These are phyloP conservation scores for Xylaria castorea DNA, from an alignment of 495 filamentous ascomycete species.

Conservation along the genomic window DNA sequence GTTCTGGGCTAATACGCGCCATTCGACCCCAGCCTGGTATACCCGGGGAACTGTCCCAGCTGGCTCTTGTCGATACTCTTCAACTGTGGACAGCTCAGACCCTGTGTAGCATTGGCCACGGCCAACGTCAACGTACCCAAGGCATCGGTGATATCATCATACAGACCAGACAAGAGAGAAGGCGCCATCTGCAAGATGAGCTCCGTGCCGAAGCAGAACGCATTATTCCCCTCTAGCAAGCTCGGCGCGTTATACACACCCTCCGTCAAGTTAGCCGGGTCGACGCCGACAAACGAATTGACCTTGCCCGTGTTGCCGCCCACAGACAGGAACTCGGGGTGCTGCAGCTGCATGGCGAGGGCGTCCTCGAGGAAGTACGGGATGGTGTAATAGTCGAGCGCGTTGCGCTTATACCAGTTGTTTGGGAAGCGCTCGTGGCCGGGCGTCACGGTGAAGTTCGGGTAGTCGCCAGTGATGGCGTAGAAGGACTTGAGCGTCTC, in stretches of 20 bases:
- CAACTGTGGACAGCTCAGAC: constrained; percentile 40
- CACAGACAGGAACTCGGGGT: constrained; percentile 42
- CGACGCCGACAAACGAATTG: constrained; percentile 62
- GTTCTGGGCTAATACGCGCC: constrained; percentile 17
- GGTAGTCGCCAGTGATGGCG: constrained; percentile 47
- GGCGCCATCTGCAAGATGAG: constrained; percentile 51
- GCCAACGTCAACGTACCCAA: constrained; percentile 36
- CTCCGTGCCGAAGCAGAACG: constrained; percentile 56
- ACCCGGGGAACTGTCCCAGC: constrained; percentile 39
- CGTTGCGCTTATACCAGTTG: constrained; percentile 64
- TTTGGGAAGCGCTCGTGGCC: constrained; percentile 63
- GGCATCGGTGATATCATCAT: constrained; percentile 38
- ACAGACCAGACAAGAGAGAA: constrained; percentile 48
- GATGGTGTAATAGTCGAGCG: constrained; percentile 40
- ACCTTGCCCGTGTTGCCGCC: constrained; percentile 65
- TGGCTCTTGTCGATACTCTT: constrained; percentile 33
- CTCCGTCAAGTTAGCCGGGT: constrained; percentile 55
- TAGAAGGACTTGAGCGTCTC: constrained; percentile 55
- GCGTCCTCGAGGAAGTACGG: constrained; percentile 41
- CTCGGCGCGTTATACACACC: constrained; percentile 54
- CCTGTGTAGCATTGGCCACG: constrained; percentile 24
- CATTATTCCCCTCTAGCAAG: constrained; percentile 54
- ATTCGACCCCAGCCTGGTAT: constrained; percentile 10
- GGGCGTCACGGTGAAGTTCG: constrained; percentile 48
- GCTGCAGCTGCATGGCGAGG: constrained; percentile 45